Evolutionary conservation across 2,329 filamentous ascomycete species (phyloP).

Genomic region (Aspergillus cejpii): DNA sequence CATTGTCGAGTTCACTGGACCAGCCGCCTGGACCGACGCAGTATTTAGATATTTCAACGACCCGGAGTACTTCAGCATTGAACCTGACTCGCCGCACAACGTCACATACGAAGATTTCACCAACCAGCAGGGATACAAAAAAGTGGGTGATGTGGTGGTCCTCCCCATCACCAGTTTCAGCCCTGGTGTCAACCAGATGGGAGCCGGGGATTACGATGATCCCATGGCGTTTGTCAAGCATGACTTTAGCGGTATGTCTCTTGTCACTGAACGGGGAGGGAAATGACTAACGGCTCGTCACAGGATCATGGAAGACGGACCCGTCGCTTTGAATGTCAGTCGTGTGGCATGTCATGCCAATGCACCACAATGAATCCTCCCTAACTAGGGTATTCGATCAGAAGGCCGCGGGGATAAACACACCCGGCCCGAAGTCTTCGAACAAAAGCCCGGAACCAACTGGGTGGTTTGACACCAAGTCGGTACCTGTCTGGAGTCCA

Average conservation of each 20-base stretch:
- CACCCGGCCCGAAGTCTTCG: too few relatives aligned
- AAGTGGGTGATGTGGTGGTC: constrained; percentile 87
- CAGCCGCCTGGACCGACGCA: constrained; percentile 86
- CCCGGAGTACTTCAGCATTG: constrained; percentile 76
- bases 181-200: constrained; percentile 90
- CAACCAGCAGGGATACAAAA: constrained; percentile 72
- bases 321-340: constrained; percentile 22
- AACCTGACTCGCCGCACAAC: constrained; percentile 55
- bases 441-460: too few relatives aligned
- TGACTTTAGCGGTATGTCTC: constrained; percentile 71
- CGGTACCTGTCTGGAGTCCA: too few relatives aligned
- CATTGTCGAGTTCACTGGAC: constrained; percentile 90
- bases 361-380: background rate
- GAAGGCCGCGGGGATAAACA: too few relatives aligned
- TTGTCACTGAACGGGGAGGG: background rate
- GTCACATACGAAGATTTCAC: constrained; percentile 88
- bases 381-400: background rate
- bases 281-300: constrained; percentile 4
- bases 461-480: too few relatives aligned
- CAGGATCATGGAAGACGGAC: constrained; percentile 37
- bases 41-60: constrained; percentile 95
- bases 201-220: constrained; percentile 76
- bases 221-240: constrained; percentile 98
- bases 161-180: constrained; percentile 96
- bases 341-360: background rate